Conservation (phyloP, 768 basidiomycete genomes). For the Phanerochaete sordida region DNA sequence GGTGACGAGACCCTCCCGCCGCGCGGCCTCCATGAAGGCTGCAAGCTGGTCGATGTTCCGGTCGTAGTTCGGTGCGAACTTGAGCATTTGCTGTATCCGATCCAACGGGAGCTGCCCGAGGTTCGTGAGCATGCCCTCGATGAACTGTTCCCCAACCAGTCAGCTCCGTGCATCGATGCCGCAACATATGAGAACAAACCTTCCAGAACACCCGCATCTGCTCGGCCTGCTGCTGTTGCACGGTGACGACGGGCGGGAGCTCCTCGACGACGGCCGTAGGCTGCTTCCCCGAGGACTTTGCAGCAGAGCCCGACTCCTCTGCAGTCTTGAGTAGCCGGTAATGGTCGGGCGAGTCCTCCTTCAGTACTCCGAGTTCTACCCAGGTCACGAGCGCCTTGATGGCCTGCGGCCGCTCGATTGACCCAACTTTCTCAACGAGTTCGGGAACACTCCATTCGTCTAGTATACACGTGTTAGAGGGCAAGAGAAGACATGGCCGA, state of each 20-base stretch:
- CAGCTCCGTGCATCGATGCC: not conserved
- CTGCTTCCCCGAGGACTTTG: not conserved
- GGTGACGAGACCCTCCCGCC: slow-evolving; percentile 70
- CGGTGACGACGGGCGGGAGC: slow-evolving; percentile 45
- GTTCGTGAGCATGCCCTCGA: slow-evolving; percentile 90
- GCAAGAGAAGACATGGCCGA: no score
- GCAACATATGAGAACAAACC: slow-evolving; percentile 35
- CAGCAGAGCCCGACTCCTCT: slow-evolving; percentile 38
- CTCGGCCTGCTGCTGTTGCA: slow-evolving; percentile 75
- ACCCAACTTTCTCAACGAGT: slow-evolving; percentile 58
- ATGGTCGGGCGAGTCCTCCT: slow-evolving; percentile 54
- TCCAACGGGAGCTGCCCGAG: slow-evolving; percentile 71
- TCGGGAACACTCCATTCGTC: slow-evolving; percentile 72
- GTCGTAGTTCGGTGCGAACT: slow-evolving; percentile 80
- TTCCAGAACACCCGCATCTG: slow-evolving; percentile 91
- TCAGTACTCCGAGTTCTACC: slow-evolving; percentile 79
- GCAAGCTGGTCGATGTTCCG: slow-evolving; percentile 75
- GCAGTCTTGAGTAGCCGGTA: slow-evolving; percentile 66
- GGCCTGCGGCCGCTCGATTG: slow-evolving; percentile 59
- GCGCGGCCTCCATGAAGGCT: slow-evolving; percentile 77
- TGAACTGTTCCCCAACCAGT: slow-evolving; percentile 47
- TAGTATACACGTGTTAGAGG: slow-evolving; percentile 31
- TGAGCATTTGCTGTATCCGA: slow-evolving; percentile 87
- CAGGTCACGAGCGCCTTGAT: slow-evolving; percentile 79
- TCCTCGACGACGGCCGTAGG: slow-evolving; percentile 37